Evolutionary conservation across 176 grass and related monocot genomes (phyloP).

Genomic region (Zizania latifolia): DNA sequence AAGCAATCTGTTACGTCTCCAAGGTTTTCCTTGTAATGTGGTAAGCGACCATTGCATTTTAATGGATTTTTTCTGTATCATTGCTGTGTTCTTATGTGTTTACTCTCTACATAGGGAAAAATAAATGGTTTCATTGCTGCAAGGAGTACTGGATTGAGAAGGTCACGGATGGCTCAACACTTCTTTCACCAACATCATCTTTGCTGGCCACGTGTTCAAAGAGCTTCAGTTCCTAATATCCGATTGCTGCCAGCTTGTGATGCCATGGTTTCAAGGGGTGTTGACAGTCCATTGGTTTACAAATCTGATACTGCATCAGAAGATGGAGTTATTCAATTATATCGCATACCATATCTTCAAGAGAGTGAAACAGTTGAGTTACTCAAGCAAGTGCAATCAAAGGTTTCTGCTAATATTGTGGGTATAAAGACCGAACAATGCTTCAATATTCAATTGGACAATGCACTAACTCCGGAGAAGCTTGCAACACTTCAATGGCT

Average conservation of each 20-base stretch:
- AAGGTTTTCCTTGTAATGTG: constrained; percentile 39
- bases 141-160: not conserved
- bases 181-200: constrained; percentile 32
- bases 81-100: not conserved
- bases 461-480: constrained; percentile 39
- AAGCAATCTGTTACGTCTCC: constrained; percentile 25
- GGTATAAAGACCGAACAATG: constrained; percentile 70
- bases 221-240: constrained; percentile 20
- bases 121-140: constrained; percentile 13
- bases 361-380: constrained; percentile 53
- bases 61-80: not conserved
- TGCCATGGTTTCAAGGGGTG: constrained; percentile 39
- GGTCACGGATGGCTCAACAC: constrained; percentile 4
- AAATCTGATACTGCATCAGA: constrained; percentile 8
- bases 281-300: constrained; percentile 36
- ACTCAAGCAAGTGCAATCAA: constrained; percentile 63
- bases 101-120: constrained; percentile 31
- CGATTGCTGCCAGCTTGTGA: not conserved
- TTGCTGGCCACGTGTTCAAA: constrained; percentile 28
- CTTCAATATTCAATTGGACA: constrained; percentile 70
- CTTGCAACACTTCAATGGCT: constrained; percentile 69
- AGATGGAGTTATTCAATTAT: constrained; percentile 58
- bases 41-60: constrained; percentile 11
- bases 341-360: constrained; percentile 68
- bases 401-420: constrained; percentile 60